These are phyloP conservation scores for Nakataea oryzae DNA, from an alignment of 2,329 filamentous ascomycete species.

Conservation along the genomic window DNA sequence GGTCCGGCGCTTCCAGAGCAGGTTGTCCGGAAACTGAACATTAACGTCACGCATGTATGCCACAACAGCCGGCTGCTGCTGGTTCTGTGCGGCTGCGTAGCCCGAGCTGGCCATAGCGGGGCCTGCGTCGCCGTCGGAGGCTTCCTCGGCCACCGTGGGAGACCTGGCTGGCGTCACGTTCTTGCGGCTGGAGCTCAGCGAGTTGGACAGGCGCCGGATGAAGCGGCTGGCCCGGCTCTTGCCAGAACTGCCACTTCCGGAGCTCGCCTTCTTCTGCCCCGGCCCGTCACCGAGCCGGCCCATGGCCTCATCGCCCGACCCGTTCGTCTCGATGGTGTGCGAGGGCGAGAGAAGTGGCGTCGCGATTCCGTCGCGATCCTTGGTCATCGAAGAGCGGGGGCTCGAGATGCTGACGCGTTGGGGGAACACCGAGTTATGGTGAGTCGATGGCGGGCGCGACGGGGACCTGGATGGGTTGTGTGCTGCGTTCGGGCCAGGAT, in stretches of 20 bases:
- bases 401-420: conserved; percentile 58
- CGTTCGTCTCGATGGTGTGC: conserved; percentile 30
- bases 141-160: conserved; percentile 40
- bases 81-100: conserved; percentile 6
- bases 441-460: conserved; percentile 34
- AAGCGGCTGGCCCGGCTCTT: conserved; percentile 44
- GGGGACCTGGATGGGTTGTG: conserved; percentile 26
- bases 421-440: conserved; percentile 39
- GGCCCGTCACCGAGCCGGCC: background rate
- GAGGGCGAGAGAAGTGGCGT: conserved; percentile 27
- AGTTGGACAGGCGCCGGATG: conserved; percentile 47
- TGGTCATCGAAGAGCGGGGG: conserved; percentile 40
- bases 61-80: conserved; percentile 32
- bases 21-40: conserved; percentile 90
- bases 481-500: conserved; percentile 8
- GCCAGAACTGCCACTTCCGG: conserved; percentile 8
- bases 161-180: conserved; percentile 33
- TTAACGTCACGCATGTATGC: conserved; percentile 83
- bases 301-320: conserved; percentile 35
- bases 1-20: conserved; percentile 91
- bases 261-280: conserved; percentile 19
- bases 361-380: conserved; percentile 21
- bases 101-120: background rate
- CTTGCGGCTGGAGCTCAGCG: conserved; percentile 37
- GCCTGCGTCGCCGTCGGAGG: conserved; percentile 16